These are phyloP conservation scores for Trichoderma citrinoviride DNA, from an alignment of 2,329 filamentous ascomycete species.

Conservation along the genomic window DNA sequence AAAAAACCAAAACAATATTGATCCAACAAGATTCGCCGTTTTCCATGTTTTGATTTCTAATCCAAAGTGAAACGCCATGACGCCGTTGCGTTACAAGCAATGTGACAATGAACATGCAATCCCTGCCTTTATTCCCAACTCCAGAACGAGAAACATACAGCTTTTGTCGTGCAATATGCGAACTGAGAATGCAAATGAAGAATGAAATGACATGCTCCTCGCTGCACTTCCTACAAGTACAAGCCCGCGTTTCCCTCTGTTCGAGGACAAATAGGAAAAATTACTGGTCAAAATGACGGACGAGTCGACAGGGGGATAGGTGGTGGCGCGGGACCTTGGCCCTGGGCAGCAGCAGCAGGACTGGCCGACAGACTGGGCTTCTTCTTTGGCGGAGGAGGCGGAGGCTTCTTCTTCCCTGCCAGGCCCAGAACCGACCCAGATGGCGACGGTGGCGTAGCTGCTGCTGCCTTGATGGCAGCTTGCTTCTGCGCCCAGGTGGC, in stretches of 20 bases:
- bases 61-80: neutral
- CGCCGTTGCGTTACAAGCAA: neutral
- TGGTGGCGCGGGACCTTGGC: constrained; percentile 42
- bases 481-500: constrained; percentile 66
- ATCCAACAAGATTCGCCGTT: constrained; percentile 4
- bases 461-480: constrained; percentile 59
- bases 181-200: neutral
- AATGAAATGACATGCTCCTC: neutral
- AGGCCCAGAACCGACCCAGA: constrained; percentile 23
- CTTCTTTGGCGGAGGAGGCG: constrained; percentile 53
- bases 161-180: neutral
- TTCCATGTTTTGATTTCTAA: neutral
- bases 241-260: neutral
- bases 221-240: neutral
- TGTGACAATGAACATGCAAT: neutral
- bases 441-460: constrained; percentile 41
- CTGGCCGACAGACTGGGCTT: constrained; percentile 40
- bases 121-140: neutral
- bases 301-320: constrained; percentile 53
- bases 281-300: constrained; percentile 42
- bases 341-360: constrained; percentile 19
- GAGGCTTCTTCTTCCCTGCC: constrained; percentile 52
- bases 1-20: constrained; percentile 6
- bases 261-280: neutral
- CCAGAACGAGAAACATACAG: neutral